Evolutionary conservation across 1,284 basidiomycete genomes (phyloP).

Genomic region (Coriolopsis trogii): DNA sequence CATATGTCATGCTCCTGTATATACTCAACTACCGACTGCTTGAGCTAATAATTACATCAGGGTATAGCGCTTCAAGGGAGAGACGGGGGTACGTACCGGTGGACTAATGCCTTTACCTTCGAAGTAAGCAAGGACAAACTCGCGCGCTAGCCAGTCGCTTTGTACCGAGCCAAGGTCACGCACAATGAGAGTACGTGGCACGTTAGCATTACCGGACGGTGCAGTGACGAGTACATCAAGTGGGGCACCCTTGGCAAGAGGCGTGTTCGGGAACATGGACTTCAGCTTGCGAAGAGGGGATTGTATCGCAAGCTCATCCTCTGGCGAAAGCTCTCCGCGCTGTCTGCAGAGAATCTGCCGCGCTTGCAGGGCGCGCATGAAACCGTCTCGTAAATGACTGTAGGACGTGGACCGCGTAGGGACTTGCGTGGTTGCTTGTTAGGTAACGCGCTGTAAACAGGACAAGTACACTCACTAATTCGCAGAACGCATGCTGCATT

Average conservation of each 20-base stretch:
- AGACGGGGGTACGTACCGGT: conserved; percentile 51
- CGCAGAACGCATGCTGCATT: conserved; percentile 76
- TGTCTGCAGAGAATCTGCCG: conserved; percentile 62
- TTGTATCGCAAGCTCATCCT: conserved; percentile 57
- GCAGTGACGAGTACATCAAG: conserved; percentile 70
- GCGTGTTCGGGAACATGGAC: conserved; percentile 72
- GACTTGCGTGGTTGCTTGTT: conserved; percentile 46
- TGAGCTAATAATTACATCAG: conserved; percentile 24
- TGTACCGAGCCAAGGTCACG: conserved; percentile 73
- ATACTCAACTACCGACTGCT: conserved; percentile 32
- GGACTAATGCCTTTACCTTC: conserved; percentile 71
- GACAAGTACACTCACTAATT: conserved; percentile 47
- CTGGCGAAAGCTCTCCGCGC: conserved; percentile 53
- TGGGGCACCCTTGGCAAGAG: conserved; percentile 64
- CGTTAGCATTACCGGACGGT: conserved; percentile 44
- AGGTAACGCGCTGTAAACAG: background rate
- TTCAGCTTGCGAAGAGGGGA: conserved; percentile 73
- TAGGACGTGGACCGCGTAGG: conserved; percentile 83
- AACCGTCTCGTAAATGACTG: conserved; percentile 84
- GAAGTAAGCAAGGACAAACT: conserved; percentile 77
- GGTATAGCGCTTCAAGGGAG: background rate
- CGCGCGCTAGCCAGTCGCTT: conserved; percentile 71
- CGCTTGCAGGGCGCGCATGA: conserved; percentile 74
- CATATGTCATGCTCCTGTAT: conserved; percentile 24
- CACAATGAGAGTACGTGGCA: conserved; percentile 62